These are phyloP conservation scores for Verbena officinalis DNA, from an alignment of 257 asterid genomes.

Conservation along the genomic window DNA sequence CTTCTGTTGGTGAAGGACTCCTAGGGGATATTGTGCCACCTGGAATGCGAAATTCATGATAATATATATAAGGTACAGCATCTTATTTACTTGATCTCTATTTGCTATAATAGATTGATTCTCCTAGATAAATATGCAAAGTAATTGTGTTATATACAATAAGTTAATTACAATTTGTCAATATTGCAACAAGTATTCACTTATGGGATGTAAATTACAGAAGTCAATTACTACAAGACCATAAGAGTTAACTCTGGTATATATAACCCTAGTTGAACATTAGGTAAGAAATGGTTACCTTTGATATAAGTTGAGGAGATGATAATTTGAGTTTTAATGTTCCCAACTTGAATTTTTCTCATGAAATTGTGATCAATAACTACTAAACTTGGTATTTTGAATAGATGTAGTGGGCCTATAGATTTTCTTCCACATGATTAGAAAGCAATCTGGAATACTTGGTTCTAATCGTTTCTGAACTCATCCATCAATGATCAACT, in stretches of 20 bases:
- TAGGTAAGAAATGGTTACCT: too few species aligned
- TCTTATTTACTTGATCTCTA: not conserved
- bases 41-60: conserved; percentile 44
- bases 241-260: too few species aligned
- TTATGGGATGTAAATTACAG: too few species aligned
- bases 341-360: not conserved
- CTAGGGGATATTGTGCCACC: conserved; percentile 84
- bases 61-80: conserved; percentile 9
- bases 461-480: not conserved
- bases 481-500: not conserved
- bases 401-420: not conserved
- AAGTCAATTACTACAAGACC: too few species aligned
- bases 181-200: too few species aligned
- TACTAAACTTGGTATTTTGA: not conserved
- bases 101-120: not conserved
- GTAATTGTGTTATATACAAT: too few species aligned
- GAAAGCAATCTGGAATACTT: not conserved
- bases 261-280: too few species aligned
- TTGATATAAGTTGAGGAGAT: too few species aligned
- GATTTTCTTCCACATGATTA: not conserved
- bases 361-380: too few species aligned
- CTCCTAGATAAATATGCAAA: too few species aligned
- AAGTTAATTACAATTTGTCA: too few species aligned
- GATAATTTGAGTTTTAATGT: not conserved
- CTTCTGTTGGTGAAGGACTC: conserved; percentile 55